These are phyloP conservation scores for Symmetrospora coprosmae DNA, from an alignment of 768 basidiomycete genomes.

Conservation along the genomic window DNA sequence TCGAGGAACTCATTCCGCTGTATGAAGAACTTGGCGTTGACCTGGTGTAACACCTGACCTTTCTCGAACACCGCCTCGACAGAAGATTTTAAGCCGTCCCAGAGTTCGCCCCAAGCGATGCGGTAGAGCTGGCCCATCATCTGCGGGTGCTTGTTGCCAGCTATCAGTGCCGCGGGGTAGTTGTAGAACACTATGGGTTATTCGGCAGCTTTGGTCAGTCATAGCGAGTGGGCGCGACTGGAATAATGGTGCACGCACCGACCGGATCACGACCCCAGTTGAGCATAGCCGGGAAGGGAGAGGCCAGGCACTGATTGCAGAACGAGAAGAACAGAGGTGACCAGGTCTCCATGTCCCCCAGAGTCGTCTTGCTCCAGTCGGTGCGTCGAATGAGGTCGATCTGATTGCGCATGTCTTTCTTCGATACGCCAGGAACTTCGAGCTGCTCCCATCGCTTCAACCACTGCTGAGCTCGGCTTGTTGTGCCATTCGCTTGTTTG, in stretches of 20 bases:
- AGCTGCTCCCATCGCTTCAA: not conserved
- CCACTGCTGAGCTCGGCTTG: no score
- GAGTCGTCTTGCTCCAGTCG: not conserved
- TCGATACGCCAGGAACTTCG: not conserved
- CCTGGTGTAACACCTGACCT: no score
- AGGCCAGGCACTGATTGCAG: not conserved
- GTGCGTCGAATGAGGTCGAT: not conserved
- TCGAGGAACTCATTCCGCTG: no score
- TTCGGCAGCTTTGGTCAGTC: no score
- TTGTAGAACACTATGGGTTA: slow-evolving; percentile 20
- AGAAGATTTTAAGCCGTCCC: no score
- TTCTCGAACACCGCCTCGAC: no score
- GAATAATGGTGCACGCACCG: not conserved
- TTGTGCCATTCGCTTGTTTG: no score
- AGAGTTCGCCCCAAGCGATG: slow-evolving; percentile 16
- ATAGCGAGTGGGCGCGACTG: no score
- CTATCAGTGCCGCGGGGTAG: not conserved
- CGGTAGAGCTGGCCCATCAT: not conserved
- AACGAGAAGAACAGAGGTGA: not conserved
- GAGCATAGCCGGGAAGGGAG: slow-evolving; percentile 12
- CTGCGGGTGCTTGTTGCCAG: slow-evolving; percentile 1
- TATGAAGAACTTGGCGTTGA: no score
- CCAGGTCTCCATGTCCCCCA: not conserved
- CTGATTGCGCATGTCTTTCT: not conserved
- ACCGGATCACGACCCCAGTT: slow-evolving; percentile 6